phyloP scores from a whole-genome alignment of 495 filamentous ascomycete species.

The Annulohypoxylon bovei region DNA sequence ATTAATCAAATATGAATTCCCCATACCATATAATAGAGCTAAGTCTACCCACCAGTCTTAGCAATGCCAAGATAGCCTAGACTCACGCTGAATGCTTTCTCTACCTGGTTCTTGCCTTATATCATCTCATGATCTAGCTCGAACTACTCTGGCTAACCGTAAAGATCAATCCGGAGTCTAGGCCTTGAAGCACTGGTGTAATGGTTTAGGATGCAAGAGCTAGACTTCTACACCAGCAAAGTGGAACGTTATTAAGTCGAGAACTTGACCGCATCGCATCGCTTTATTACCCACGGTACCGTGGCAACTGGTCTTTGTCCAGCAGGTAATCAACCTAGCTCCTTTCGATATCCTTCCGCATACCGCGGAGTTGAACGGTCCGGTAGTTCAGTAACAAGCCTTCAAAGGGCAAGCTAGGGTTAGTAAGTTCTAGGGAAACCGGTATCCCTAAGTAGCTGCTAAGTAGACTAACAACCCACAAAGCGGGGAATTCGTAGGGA shows the following conservation, averaged over 20 bases:
- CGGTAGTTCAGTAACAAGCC: conserved; percentile 17
- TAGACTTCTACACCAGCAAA: no score
- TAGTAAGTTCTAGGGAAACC: not conserved
- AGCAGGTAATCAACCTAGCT: not conserved
- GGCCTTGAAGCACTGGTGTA: not conserved
- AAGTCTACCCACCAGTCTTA: not conserved
- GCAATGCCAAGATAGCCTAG: not conserved
- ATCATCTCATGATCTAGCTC: not conserved
- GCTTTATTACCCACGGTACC: not conserved
- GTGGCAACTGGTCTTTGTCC: not conserved
- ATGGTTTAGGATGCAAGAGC: no score
- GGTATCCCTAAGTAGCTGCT: not conserved
- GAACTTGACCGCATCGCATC: no score
- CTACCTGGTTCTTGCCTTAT: not conserved
- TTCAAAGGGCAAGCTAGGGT: not conserved
- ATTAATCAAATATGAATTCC: not conserved
- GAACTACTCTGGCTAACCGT: not conserved
- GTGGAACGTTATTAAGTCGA: no score
- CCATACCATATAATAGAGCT: not conserved
- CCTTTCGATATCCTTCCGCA: conserved; percentile 1
- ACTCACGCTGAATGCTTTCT: not conserved
- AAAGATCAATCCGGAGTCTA: not conserved
- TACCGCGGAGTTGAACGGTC: conserved; percentile 27
- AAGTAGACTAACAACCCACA: not conserved
- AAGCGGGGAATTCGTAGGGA: not conserved